phyloP scores from a whole-genome alignment of 176 grass and related monocot genomes.

The Phoenix roebelenii region DNA sequence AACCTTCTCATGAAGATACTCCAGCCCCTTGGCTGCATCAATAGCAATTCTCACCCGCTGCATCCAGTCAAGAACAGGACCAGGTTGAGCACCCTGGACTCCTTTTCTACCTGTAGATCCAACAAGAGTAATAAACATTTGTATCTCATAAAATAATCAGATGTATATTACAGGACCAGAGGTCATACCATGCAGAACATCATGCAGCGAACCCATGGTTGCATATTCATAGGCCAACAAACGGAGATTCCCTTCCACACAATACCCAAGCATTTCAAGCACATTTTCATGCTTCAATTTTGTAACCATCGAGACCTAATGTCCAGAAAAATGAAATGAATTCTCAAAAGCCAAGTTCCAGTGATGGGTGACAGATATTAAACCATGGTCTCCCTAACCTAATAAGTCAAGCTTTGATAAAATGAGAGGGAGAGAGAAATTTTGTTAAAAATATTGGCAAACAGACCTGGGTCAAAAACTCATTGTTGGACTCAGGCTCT shows the following conservation, averaged over 20 bases:
- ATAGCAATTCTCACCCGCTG: constrained; percentile 70
- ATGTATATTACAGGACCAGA: neutral
- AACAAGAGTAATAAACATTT: neutral
- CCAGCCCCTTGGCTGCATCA: constrained; percentile 73
- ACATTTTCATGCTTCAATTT: constrained; percentile 74
- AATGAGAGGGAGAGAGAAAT: no score
- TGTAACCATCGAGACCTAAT: constrained; percentile 65
- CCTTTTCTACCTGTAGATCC: constrained; percentile 66
- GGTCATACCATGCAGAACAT: constrained; percentile 77
- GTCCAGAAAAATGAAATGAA: constrained; percentile 11
- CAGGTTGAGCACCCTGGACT: constrained; percentile 80
- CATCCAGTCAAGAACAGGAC: constrained; percentile 82
- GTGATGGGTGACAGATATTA: no score
- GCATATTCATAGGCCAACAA: constrained; percentile 85
- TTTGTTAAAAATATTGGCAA: neutral
- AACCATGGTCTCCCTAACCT: no score
- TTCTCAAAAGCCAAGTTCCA: neutral
- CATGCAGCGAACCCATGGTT: constrained; percentile 82
- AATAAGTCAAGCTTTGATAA: no score
- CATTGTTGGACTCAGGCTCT: constrained; percentile 50
- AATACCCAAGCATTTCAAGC: constrained; percentile 79
- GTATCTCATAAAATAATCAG: neutral
- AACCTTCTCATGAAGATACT: constrained; percentile 86
- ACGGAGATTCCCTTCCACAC: constrained; percentile 60
- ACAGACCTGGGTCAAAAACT: constrained; percentile 68